Evolutionary conservation across 768 basidiomycete genomes (phyloP).

Genomic region (Fomitopsis pulvina): DNA sequence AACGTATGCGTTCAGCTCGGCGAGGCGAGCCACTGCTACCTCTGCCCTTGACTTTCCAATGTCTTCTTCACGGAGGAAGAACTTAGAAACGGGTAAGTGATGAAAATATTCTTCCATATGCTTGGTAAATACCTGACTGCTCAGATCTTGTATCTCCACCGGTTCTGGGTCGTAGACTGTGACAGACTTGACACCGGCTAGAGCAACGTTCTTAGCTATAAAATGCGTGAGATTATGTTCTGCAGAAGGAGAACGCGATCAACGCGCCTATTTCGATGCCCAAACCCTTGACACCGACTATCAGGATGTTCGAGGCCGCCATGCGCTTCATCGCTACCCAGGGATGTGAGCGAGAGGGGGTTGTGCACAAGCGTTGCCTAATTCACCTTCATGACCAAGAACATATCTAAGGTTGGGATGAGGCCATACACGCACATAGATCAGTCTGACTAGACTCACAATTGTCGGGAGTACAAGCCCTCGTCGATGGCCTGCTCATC

Average conservation of each 20-base stretch:
- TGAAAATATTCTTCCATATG: neutral
- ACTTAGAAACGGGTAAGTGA: constrained; percentile 43
- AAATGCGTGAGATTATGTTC: neutral
- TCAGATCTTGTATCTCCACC: constrained; percentile 82
- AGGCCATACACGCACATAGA: neutral
- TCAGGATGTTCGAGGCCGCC: constrained; percentile 92
- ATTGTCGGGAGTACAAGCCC: constrained; percentile 87
- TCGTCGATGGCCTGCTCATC: constrained; percentile 89
- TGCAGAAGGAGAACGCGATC: neutral
- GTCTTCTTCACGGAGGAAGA: constrained; percentile 87
- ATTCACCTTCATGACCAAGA: constrained; percentile 88
- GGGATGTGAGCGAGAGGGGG: constrained; percentile 12
- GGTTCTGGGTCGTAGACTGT: constrained; percentile 92
- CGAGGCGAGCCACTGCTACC: constrained; percentile 80
- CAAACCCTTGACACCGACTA: constrained; percentile 87
- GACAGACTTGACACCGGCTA: constrained; percentile 97
- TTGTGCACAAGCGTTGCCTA: neutral
- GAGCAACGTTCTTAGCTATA: constrained; percentile 86
- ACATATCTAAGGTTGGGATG: constrained; percentile 62
- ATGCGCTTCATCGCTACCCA: constrained; percentile 95
- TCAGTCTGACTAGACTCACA: constrained; percentile 48
- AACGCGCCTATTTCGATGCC: constrained; percentile 88
- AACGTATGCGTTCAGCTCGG: constrained; percentile 94
- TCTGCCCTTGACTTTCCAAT: constrained; percentile 83
- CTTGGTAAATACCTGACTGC: constrained; percentile 62